These are phyloP conservation scores for Phylloporus sp. DNA, from an alignment of 768 basidiomycete genomes.

Conservation along the genomic window DNA sequence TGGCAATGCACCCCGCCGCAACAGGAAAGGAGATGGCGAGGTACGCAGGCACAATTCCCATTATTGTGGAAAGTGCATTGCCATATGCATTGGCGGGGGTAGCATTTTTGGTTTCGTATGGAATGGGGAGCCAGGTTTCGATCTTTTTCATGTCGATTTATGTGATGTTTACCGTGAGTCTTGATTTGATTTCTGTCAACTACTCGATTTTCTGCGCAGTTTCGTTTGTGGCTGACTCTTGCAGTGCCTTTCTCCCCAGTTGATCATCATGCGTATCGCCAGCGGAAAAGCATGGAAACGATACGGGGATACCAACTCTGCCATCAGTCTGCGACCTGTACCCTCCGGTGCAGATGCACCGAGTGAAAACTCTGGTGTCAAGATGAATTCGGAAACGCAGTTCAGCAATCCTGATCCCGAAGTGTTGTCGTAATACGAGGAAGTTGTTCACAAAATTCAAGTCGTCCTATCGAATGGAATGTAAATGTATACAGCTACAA, in stretches of 20 bases:
- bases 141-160: slow-evolving; percentile 8
- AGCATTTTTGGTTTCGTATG: slow-evolving; percentile 8
- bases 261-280: slow-evolving; percentile 9
- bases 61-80: slow-evolving; percentile 11
- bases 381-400: neutral
- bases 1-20: neutral
- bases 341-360: too few species aligned
- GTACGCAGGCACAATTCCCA: neutral
- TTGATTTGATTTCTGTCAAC: neutral
- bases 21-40: neutral
- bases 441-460: neutral
- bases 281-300: slow-evolving; percentile 5
- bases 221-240: neutral
- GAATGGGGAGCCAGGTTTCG: neutral
- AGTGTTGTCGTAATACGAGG: neutral
- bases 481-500: neutral
- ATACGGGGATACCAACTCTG: neutral
- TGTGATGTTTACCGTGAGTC: slow-evolving; percentile 9
- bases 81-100: slow-evolving; percentile 9
- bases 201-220: neutral
- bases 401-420: neutral
- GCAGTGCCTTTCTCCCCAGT: slow-evolving; percentile 12
- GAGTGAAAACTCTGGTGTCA: neutral
- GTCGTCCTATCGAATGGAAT: too few species aligned
- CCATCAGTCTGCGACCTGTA: neutral